Percentiles rank a stretch among this genome's conserved stretches.
phyloP scores from a whole-genome alignment of 225 moss, liverwort and hornwort species.

The Lunularia cruciata region DNA sequence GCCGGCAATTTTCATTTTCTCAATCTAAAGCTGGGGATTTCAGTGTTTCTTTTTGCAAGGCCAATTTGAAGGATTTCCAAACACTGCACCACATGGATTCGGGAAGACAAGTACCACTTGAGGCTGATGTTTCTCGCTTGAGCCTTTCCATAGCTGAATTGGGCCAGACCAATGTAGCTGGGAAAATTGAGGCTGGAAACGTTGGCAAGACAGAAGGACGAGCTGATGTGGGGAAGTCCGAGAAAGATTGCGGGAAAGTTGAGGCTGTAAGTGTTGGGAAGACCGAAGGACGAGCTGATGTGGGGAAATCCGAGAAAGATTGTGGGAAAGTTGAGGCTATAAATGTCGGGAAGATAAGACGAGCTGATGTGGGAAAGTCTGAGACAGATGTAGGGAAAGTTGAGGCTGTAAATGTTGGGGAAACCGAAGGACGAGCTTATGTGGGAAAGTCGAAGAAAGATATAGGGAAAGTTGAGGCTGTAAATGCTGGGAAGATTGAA shows the following conservation, averaged over 20 bases:
- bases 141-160: conserved; percentile 4
- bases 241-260: conserved; percentile 2
- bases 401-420: neutral
- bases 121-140: conserved; percentile 9
- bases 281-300: neutral
- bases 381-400: neutral
- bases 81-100: conserved; percentile 4
- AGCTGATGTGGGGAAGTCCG: neutral
- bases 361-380: neutral
- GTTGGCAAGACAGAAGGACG: conserved; percentile 1
- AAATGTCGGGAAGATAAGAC: neutral
- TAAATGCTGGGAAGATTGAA: neutral
- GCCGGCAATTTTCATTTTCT: neutral
- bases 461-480: neutral
- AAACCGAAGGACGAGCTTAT: conserved; percentile 2
- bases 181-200: neutral
- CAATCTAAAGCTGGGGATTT: neutral
- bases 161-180: neutral
- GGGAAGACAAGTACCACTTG: neutral
- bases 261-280: neutral
- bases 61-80: neutral
- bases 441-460: neutral
- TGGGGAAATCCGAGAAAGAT: neutral
- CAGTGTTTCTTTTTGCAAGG: neutral
- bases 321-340: neutral